A percentile compares a stretch with the other conserved stretches of the same genome.
Evolutionary conservation across 176 grass and related monocot species (phyloP).

Genomic region (Echinochloa phyllopogon): DNA sequence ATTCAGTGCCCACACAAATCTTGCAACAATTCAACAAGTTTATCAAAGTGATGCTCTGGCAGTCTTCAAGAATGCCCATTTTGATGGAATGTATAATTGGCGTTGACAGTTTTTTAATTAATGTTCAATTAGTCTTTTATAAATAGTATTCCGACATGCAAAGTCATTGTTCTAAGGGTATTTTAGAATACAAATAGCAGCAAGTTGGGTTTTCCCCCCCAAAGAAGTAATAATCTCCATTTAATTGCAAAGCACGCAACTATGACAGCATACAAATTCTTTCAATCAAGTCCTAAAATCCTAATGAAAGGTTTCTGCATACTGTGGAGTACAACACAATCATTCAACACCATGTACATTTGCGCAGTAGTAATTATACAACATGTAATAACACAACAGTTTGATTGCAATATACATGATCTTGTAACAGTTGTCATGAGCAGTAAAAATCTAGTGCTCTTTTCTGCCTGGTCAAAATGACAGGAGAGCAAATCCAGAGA

Average conservation of each 20-base stretch:
- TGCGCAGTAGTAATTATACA: not conserved
- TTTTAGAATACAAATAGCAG: not conserved
- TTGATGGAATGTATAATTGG: not conserved
- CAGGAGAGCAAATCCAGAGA: not conserved
- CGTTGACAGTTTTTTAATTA: not conserved
- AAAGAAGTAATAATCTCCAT: not conserved
- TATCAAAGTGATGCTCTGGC: not conserved
- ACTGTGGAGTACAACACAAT: not conserved
- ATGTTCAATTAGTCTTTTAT: not conserved
- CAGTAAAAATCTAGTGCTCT: not conserved
- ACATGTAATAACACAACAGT: not conserved
- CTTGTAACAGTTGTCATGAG: not conserved
- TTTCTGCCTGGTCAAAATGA: conserved; percentile 26
- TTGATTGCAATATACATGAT: conserved; percentile 14
- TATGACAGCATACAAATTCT: not conserved
- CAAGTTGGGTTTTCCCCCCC: not conserved
- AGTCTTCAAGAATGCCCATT: too few species aligned
- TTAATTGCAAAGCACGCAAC: not conserved
- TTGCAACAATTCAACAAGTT: not conserved
- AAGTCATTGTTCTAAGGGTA: not conserved
- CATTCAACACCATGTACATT: too few species aligned
- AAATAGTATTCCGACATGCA: not conserved
- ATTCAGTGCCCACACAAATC: not conserved
- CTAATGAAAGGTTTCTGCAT: not conserved
- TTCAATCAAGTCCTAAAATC: not conserved